Percentiles rank a stretch among this genome's conserved stretches.
Evolutionary conservation across 2,329 filamentous ascomycete genomes (phyloP).

Genomic region (Diaporthe longicolla): DNA sequence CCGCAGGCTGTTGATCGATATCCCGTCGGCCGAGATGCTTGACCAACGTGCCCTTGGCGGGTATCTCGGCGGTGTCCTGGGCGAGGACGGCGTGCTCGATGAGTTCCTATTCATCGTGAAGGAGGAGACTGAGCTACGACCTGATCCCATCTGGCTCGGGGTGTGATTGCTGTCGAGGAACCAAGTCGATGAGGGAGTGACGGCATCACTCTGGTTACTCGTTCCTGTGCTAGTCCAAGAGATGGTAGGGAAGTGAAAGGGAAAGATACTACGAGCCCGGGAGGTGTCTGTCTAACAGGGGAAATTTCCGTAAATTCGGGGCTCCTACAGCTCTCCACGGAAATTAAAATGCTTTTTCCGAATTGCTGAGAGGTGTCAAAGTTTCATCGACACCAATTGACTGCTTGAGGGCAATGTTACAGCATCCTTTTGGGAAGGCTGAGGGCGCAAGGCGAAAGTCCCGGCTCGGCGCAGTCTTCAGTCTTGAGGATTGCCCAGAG

Average conservation of each 20-base stretch:
- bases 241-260: background rate
- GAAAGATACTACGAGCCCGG: slow-evolving; percentile 1
- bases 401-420: slow-evolving; percentile 2
- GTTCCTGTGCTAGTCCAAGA: background rate
- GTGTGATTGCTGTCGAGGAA: background rate
- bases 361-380: slow-evolving; percentile 16
- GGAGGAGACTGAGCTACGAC: background rate
- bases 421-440: background rate
- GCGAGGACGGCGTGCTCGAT: background rate
- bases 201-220: background rate
- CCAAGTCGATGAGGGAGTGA: background rate
- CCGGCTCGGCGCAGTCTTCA: background rate
- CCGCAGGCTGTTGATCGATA: background rate
- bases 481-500: background rate
- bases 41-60: slow-evolving; percentile 17
- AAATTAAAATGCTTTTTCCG: slow-evolving; percentile 5
- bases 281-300: background rate
- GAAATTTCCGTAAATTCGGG: background rate
- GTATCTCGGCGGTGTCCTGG: background rate
- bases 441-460: background rate
- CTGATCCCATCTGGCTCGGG: background rate
- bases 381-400: background rate
- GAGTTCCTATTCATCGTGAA: slow-evolving; percentile 9
- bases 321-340: background rate
- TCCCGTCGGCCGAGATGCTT: background rate